phyloP scores from a whole-genome alignment of 2,329 filamentous ascomycete species.

The Colletotrichum echinochloae region DNA sequence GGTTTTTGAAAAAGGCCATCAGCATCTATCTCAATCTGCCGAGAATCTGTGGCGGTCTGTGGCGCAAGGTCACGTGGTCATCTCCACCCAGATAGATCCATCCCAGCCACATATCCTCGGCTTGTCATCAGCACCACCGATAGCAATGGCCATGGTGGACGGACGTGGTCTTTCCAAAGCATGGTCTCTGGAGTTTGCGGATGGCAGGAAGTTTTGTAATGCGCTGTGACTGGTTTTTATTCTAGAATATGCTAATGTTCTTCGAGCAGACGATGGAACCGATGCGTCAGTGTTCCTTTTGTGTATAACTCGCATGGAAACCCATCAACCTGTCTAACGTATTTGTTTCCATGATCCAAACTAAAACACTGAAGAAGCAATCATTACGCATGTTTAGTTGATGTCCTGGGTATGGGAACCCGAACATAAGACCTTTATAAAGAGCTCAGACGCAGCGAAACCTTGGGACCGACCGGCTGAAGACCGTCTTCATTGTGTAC shows the following conservation, averaged over 20 bases:
- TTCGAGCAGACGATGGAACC: too few relatives aligned
- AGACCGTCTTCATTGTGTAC: not conserved
- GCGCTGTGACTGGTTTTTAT: not conserved
- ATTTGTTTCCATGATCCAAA: not conserved
- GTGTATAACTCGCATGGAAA: too few relatives aligned
- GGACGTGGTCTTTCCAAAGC: too few relatives aligned
- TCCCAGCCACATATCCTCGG: too few relatives aligned
- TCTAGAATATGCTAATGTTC: too few relatives aligned
- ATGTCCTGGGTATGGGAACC: too few relatives aligned
- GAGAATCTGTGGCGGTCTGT: not conserved
- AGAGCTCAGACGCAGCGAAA: not conserved
- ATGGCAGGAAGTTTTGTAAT: not conserved
- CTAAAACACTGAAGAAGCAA: not conserved
- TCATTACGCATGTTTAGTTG: too few relatives aligned
- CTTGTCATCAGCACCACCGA: not conserved
- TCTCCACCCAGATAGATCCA: too few relatives aligned
- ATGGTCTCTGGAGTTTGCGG: not conserved
- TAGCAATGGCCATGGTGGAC: not conserved
- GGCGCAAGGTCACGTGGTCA: not conserved
- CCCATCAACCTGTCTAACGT: fast-evolving
- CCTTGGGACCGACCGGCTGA: not conserved
- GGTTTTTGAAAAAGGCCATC: not conserved
- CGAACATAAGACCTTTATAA: not conserved
- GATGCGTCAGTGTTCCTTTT: not conserved
- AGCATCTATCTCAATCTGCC: too few relatives aligned